Percentiles rank a stretch among this genome's conserved stretches.
Conservation (phyloP, 108 stramenopile genomes). For the Pseudonitzschia multistriata region DNA sequence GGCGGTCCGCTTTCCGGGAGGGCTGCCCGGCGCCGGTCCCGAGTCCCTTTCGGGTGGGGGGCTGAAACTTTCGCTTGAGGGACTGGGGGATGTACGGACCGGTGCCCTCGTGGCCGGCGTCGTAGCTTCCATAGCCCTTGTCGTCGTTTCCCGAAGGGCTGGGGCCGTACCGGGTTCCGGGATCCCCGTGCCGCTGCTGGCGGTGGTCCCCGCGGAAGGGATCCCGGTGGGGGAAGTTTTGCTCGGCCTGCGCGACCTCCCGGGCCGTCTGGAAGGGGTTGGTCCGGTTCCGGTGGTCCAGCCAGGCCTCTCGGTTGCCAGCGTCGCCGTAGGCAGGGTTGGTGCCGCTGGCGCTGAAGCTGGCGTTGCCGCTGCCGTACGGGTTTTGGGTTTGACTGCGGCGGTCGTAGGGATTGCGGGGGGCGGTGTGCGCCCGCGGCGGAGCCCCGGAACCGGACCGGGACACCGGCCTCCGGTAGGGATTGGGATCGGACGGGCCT, state of each 20-base stretch:
- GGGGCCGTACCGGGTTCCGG: too few relatives aligned
- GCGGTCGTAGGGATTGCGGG: too few relatives aligned
- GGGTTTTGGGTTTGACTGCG: neutral
- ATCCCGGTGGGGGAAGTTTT: constrained; percentile 13
- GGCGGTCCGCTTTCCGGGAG: neutral
- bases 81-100: constrained; percentile 67
- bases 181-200: neutral
- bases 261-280: constrained; percentile 78
- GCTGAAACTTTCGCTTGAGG: constrained; percentile 77
- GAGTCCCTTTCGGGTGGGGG: constrained; percentile 50
- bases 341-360: neutral
- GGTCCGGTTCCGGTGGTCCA: constrained; percentile 20
- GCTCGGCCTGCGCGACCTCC: constrained; percentile 33
- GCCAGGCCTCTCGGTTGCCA: constrained; percentile 29
- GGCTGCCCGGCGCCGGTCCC: too few relatives aligned
- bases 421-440: too few relatives aligned
- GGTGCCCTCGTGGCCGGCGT: constrained; percentile 1
- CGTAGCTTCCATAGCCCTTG: too few relatives aligned
- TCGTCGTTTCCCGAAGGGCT: too few relatives aligned
- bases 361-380: neutral
- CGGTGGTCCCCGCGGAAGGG: constrained; percentile 10
- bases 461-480: too few relatives aligned
- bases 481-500: too few relatives aligned
- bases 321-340: too few relatives aligned
- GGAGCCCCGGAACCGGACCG: too few relatives aligned